phyloP scores from a whole-genome alignment of 1,284 basidiomycete genomes.

The Violaceomyces palustris region DNA sequence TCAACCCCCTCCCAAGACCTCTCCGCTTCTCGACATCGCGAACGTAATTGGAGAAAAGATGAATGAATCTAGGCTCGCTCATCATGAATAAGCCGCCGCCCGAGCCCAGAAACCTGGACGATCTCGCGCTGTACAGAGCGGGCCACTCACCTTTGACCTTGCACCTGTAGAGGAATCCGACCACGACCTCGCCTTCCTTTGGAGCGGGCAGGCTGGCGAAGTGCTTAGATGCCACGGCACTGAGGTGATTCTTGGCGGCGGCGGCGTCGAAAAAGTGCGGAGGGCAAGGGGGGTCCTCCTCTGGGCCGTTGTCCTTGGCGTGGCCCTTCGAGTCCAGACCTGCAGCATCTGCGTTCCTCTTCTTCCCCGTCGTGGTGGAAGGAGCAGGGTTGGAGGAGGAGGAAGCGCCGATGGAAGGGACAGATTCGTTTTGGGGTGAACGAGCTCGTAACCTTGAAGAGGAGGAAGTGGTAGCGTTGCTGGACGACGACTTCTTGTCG shows the following conservation, averaged over 20 bases:
- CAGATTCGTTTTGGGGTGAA: not conserved
- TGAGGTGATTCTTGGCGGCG: slow-evolving; percentile 33
- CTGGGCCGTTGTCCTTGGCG: slow-evolving; percentile 5
- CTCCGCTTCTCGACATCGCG: no score
- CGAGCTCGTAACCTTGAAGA: not conserved
- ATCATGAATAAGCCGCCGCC: no score
- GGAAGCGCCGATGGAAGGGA: not conserved
- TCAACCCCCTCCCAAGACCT: no score
- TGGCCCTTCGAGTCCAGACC: slow-evolving; percentile 2
- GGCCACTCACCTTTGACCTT: slow-evolving; percentile 37
- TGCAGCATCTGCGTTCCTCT: slow-evolving; percentile 13
- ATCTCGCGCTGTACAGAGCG: no score
- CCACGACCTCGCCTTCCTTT: slow-evolving; percentile 45
- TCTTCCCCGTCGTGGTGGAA: slow-evolving; percentile 10
- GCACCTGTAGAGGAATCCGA: slow-evolving; percentile 44
- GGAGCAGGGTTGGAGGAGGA: slow-evolving; percentile 4
- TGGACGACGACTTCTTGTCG: slow-evolving; percentile 5
- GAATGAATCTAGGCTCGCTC: no score
- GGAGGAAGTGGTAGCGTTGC: slow-evolving; percentile 1
- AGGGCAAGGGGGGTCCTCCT: slow-evolving; percentile 30
- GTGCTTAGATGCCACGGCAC: slow-evolving; percentile 33
- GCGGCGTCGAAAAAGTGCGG: slow-evolving; percentile 40
- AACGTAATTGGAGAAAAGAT: no score
- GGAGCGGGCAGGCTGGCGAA: slow-evolving; percentile 37
- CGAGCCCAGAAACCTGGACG: no score